phyloP scores from a whole-genome alignment of 1,284 basidiomycete genomes.

The Trichosporon sp. region DNA sequence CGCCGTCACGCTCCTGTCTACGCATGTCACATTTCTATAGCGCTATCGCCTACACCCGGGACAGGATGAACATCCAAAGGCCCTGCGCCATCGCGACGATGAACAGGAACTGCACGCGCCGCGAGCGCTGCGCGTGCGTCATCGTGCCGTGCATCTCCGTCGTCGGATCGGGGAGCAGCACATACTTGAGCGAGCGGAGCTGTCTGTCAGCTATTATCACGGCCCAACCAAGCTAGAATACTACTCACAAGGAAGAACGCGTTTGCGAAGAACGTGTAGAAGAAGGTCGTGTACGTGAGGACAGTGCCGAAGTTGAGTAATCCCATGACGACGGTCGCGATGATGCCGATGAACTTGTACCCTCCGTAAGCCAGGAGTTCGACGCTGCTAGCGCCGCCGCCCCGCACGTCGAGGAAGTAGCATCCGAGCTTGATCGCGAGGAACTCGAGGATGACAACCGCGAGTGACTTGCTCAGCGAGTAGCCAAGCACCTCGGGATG shows the following conservation, averaged over 20 bases:
- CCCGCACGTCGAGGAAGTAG: slow-evolving; percentile 83
- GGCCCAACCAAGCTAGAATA: no score
- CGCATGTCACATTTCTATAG: slow-evolving; percentile 9
- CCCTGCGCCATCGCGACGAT: slow-evolving; percentile 71
- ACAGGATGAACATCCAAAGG: slow-evolving; percentile 75
- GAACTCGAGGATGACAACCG: slow-evolving; percentile 82
- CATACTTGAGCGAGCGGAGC: slow-evolving; percentile 87
- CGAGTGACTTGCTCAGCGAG: slow-evolving; percentile 78
- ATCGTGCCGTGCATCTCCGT: slow-evolving; percentile 64
- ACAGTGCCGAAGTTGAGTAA: slow-evolving; percentile 63
- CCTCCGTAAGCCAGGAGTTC: slow-evolving; percentile 75
- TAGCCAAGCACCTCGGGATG: slow-evolving; percentile 88
- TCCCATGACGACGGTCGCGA: slow-evolving; percentile 51
- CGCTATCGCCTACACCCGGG: slow-evolving; percentile 60
- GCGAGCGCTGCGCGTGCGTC: slow-evolving; percentile 74
- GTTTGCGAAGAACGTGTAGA: slow-evolving; percentile 84
- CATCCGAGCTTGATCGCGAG: slow-evolving; percentile 84
- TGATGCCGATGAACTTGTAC: slow-evolving; percentile 87
- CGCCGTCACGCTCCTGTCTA: not conserved
- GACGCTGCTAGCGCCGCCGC: slow-evolving; percentile 66
- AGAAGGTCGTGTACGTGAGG: slow-evolving; percentile 71
- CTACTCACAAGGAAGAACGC: slow-evolving; percentile 84
- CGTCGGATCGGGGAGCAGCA: slow-evolving; percentile 76
- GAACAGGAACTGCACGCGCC: slow-evolving; percentile 84
- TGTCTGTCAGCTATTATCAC: slow-evolving; percentile 4